Conservation (phyloP, 495 filamentous ascomycete genomes). For the Lindgomyces ingoldianus region DNA sequence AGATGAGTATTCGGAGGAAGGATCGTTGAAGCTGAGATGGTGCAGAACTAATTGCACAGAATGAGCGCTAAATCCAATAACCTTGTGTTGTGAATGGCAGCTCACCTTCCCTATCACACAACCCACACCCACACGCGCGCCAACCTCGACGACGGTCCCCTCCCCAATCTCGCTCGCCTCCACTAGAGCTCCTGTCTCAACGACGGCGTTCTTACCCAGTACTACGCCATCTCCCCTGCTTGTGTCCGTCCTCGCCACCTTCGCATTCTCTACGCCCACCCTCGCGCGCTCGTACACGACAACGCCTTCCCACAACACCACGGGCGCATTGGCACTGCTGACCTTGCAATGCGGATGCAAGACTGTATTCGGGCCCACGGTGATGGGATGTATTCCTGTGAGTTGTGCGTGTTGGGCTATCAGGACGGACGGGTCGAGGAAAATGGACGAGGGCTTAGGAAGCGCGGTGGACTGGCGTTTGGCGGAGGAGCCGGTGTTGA, state of each 20-base stretch:
- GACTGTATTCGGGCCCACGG: conserved; percentile 69
- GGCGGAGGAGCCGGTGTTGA: conserved; percentile 28
- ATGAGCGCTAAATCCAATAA: conserved; percentile 2
- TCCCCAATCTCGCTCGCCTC: conserved; percentile 65
- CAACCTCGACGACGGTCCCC: conserved; percentile 62
- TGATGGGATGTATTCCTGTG: conserved; percentile 70
- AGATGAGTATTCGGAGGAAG: conserved; percentile 57
- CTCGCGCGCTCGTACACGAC: conserved; percentile 68
- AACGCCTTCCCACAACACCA: conserved; percentile 71
- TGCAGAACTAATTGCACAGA: conserved; percentile 46
- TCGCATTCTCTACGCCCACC: conserved; percentile 42
- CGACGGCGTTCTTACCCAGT: conserved; percentile 58
- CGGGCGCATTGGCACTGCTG: conserved; percentile 65
- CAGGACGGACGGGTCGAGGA: conserved; percentile 66
- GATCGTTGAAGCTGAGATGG: conserved; percentile 56
- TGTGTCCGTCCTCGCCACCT: conserved; percentile 34
- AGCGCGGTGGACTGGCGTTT: conserved; percentile 3
- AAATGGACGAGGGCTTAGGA: conserved; percentile 62
- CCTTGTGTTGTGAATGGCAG: neutral
- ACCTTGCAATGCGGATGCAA: conserved; percentile 78
- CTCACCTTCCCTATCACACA: conserved; percentile 65
- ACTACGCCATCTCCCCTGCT: conserved; percentile 47
- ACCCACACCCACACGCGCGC: conserved; percentile 60
- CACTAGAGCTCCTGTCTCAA: conserved; percentile 63
- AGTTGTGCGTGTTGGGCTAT: conserved; percentile 76